These are phyloP conservation scores for Pistacia vera DNA, from an alignment of 345 rosid genomes.

Conservation along the genomic window DNA sequence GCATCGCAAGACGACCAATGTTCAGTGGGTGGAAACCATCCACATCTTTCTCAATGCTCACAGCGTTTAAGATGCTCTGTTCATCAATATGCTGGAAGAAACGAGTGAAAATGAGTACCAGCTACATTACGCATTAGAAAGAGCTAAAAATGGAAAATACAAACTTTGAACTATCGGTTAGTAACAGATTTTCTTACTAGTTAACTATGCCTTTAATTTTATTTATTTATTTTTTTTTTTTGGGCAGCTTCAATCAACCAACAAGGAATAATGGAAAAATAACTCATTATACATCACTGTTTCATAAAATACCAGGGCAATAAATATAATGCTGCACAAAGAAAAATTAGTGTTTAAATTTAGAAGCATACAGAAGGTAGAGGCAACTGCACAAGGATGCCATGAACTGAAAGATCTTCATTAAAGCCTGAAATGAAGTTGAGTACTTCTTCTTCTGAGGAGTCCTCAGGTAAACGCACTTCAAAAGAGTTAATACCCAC, in stretches of 20 bases:
- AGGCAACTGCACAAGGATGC: conserved; percentile 92
- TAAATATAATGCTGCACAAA: not conserved
- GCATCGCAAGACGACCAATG: conserved; percentile 85
- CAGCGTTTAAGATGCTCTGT: conserved; percentile 69
- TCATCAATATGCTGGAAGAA: conserved; percentile 76
- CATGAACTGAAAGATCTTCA: conserved; percentile 72
- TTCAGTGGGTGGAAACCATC: conserved; percentile 91
- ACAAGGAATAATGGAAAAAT: not conserved
- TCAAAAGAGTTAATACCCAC: conserved; percentile 82
- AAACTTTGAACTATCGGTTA: not conserved
- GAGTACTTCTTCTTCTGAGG: conserved; percentile 69
- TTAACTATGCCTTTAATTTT: not conserved
- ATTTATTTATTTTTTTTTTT: no score
- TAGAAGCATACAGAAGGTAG: conserved; percentile 65
- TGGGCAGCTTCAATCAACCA: not conserved
- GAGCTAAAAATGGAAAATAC: not conserved
- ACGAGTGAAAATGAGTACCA: not conserved
- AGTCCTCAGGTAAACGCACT: conserved; percentile 55
- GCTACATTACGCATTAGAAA: not conserved
- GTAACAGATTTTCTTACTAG: not conserved
- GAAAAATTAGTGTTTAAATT: conserved; percentile 8
- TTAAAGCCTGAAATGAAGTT: conserved; percentile 60
- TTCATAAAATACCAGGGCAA: not conserved
- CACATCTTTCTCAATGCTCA: conserved; percentile 81
- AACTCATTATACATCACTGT: not conserved